These are phyloP conservation scores for Penicillium salamii DNA, from an alignment of 495 filamentous ascomycete species.

Conservation along the genomic window DNA sequence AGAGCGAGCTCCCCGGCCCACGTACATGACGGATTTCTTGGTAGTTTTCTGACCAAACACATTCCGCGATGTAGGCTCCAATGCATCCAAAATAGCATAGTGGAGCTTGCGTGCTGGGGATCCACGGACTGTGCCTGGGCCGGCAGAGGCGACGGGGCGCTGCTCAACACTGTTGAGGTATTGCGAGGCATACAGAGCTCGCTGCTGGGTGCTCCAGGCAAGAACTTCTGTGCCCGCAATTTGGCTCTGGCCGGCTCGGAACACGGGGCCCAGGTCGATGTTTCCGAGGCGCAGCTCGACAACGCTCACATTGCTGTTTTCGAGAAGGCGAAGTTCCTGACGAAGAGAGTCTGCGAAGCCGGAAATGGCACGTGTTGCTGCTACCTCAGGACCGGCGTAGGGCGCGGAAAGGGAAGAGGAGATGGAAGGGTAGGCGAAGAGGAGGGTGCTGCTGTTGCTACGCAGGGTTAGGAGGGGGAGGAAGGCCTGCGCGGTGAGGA, in stretches of 20 bases:
- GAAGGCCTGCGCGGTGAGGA: constrained; percentile 82
- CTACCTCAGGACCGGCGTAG: constrained; percentile 79
- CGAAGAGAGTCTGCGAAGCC: constrained; percentile 76
- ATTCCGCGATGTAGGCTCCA: constrained; percentile 48
- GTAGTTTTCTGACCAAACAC: constrained; percentile 37
- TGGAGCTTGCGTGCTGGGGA: constrained; percentile 73
- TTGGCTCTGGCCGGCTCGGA: constrained; percentile 37
- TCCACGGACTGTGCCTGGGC: constrained; percentile 51
- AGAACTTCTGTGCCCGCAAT: constrained; percentile 59
- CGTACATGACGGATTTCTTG: constrained; percentile 57
- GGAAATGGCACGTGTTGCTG: constrained; percentile 71
- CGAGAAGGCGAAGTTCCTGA: constrained; percentile 62
- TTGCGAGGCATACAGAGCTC: constrained; percentile 39
- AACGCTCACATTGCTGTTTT: constrained; percentile 60
- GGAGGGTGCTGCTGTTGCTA: constrained; percentile 54
- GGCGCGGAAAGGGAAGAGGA: constrained; percentile 78
- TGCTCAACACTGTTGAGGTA: constrained; percentile 45
- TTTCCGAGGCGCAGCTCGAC: constrained; percentile 84
- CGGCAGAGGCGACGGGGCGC: constrained; percentile 40
- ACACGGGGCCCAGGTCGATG: constrained; percentile 62
- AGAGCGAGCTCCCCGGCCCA: constrained; percentile 74
- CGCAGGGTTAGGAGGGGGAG: constrained; percentile 68
- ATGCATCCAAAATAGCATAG: constrained; percentile 81
- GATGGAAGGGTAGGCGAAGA: constrained; percentile 82
- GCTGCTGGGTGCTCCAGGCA: constrained; percentile 59